Conservation (phyloP, 177 flowering plant genomes). For the Vitis hybrid region DNA sequence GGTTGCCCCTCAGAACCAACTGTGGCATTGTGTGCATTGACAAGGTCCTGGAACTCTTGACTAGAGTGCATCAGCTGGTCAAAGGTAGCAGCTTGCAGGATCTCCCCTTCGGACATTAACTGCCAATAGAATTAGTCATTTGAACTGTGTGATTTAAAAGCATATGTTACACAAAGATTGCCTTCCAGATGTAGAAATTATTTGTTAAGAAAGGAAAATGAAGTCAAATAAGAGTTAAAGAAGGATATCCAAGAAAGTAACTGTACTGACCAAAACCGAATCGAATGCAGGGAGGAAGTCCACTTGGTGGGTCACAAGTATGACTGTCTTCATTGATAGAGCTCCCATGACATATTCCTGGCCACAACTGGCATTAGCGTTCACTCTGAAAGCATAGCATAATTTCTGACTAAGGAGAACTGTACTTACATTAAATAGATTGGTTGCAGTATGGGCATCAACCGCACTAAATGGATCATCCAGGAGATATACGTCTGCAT, state of each 20-base stretch:
- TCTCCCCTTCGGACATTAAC: slow-evolving; percentile 63
- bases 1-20: slow-evolving; percentile 40
- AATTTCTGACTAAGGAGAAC: neutral
- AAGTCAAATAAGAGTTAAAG: neutral
- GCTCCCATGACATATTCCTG: slow-evolving; percentile 71
- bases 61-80: slow-evolving; percentile 43
- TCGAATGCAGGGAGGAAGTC: slow-evolving; percentile 74
- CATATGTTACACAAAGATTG: no score
- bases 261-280: slow-evolving; percentile 55
- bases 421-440: slow-evolving; percentile 50
- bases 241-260: neutral
- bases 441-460: slow-evolving; percentile 81
- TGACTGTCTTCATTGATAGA: slow-evolving; percentile 54
- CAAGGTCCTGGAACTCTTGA: slow-evolving; percentile 52
- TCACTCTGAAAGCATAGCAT: neutral
- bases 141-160: neutral
- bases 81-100: slow-evolving; percentile 37
- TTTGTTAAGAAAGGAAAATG: neutral
- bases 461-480: slow-evolving; percentile 90
- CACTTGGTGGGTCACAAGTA: slow-evolving; percentile 83
- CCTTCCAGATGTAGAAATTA: neutral
- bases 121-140: slow-evolving; percentile 18
- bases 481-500: slow-evolving; percentile 73
- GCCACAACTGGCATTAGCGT: slow-evolving; percentile 9
- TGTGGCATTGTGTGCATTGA: slow-evolving; percentile 60